A percentile compares a stretch with the other conserved stretches of the same genome.
These are phyloP conservation scores for Arthrobotrys megalospora DNA, from an alignment of 2,329 filamentous ascomycete genomes.

Conservation along the genomic window DNA sequence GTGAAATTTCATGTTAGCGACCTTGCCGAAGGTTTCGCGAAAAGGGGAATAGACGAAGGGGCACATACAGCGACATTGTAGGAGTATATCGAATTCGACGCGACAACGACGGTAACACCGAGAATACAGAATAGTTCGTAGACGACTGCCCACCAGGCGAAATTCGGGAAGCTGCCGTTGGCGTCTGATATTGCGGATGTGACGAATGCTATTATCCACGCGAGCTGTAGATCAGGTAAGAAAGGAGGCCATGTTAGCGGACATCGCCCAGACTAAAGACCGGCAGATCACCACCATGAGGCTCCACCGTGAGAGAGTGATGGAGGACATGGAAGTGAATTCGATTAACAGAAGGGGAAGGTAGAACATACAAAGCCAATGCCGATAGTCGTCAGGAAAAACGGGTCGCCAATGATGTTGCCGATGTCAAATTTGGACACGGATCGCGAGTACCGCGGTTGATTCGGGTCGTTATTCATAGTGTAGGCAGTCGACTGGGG, in stretches of 20 bases:
- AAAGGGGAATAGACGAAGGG: background rate
- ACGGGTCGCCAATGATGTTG: slow-evolving; percentile 95
- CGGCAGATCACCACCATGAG: background rate
- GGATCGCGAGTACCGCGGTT: slow-evolving; percentile 58
- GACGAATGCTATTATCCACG: slow-evolving; percentile 94
- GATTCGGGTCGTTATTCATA: slow-evolving; percentile 51
- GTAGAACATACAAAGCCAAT: slow-evolving; percentile 83
- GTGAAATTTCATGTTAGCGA: slow-evolving; percentile 64
- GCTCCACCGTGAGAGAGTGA: background rate
- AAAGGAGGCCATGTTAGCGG: slow-evolving; percentile 27
- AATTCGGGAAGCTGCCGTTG: slow-evolving; percentile 79
- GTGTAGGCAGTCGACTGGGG: slow-evolving; percentile 52
- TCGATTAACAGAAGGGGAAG: background rate
- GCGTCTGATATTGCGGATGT: slow-evolving; percentile 81
- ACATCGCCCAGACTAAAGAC: background rate
- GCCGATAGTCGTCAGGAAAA: slow-evolving; percentile 92
- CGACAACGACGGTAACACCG: slow-evolving; percentile 85
- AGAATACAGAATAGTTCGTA: slow-evolving; percentile 88
- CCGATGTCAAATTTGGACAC: slow-evolving; percentile 78
- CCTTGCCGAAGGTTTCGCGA: background rate
- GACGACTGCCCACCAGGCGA: slow-evolving; percentile 90
- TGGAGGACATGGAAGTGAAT: background rate
- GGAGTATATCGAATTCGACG: slow-evolving; percentile 84
- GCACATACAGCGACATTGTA: slow-evolving; percentile 85
- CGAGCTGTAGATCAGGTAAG: slow-evolving; percentile 75